Base-by-base conservation (phyloP, 1,284 basidiomycete genomes). In the Ceratobasidium sp. region DNA sequence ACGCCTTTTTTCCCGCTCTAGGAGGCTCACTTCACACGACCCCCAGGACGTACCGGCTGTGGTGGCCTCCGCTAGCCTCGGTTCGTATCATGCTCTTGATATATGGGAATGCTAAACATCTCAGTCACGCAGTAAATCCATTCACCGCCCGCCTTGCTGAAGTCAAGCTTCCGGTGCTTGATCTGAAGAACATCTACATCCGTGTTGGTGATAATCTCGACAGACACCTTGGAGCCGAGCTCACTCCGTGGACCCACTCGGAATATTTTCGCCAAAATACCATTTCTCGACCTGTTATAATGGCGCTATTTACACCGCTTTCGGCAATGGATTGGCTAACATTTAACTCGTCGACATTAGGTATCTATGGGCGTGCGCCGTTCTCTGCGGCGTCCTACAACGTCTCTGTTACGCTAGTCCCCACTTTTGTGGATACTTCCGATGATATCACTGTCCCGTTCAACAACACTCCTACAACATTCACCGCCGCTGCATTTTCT, bases 391-490 rank as follows among this genome's bases (percentile, higher is more conserved):
- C 2, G 7, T 67, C 64, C 1, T 54, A 43, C 27, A 54, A 67
- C 45, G 52, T 55, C 64, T 55, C 64, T n/a, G 38, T 50, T 25
- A 67, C 40, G 15, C 40, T 67, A 25, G 31, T 29, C 13, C 64
- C 64, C 12, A 50, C 52, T 12, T 55, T 53, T 15, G 22, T 53
- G 17, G 52, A 67, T 52, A 55, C 43, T 27, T 45, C 29, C 34
- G 35, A 54, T 20, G 50, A 67, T 12, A 27, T 67, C 20, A 40
- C 35, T 53, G 34, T 31, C n/a, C 27, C 57, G 25, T 54, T 43
- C 52, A 45, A 32, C 64, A 31, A n/a, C 25, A 49, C 38, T 7
- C 62, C 62, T n/a, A 55, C 54, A 8, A 67, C 49, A n/a, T 67
- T 55, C 31, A 40, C 50, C 15, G 32, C 64, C 3, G 40, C 40